Evolutionary conservation across 495 filamentous ascomycete genomes (phyloP).

Genomic region (Astrothelium subdiscretum): DNA sequence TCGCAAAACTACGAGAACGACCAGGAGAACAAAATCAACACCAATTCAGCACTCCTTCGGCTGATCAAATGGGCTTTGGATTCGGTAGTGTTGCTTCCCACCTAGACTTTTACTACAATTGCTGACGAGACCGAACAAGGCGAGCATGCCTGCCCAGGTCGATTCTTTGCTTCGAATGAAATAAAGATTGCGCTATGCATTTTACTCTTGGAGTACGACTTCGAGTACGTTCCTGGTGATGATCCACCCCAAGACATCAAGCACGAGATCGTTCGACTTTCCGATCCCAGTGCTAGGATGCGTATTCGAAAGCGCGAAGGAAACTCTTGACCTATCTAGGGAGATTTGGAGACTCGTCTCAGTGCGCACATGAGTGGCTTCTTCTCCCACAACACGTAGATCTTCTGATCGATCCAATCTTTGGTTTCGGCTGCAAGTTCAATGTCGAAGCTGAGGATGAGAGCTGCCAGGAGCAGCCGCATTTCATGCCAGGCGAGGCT

Average conservation of each 20-base stretch:
- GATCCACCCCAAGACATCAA: constrained; percentile 2
- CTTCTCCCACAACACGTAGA: constrained; percentile 11
- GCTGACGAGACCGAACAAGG: constrained; percentile 1
- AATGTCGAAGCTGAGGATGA: not conserved
- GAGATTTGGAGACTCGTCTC: constrained; percentile 2
- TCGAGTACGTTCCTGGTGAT: not conserved
- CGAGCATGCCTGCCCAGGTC: constrained; percentile 42
- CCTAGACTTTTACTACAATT: not conserved
- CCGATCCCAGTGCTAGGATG: constrained; percentile 3
- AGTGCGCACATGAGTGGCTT: constrained; percentile 6
- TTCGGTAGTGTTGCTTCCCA: constrained; percentile 23
- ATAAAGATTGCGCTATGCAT: constrained; percentile 31
- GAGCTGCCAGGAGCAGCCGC: not conserved
- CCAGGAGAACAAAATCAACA: constrained; percentile 23
- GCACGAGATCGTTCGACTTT: constrained; percentile 1
- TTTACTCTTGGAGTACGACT: constrained; percentile 14
- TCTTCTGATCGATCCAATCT: not conserved
- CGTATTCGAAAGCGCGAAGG: constrained; percentile 3
- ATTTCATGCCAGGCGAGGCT: not conserved
- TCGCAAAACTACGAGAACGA: constrained; percentile 34
- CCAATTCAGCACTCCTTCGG: constrained; percentile 35
- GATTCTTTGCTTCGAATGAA: constrained; percentile 42
- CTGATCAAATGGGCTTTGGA: constrained; percentile 37
- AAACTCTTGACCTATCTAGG: constrained; percentile 1
- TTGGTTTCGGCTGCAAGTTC: not conserved